Evolutionary conservation across 2,329 filamentous ascomycete genomes (phyloP).

Genomic region (Aspergillus pseudonomiae): DNA sequence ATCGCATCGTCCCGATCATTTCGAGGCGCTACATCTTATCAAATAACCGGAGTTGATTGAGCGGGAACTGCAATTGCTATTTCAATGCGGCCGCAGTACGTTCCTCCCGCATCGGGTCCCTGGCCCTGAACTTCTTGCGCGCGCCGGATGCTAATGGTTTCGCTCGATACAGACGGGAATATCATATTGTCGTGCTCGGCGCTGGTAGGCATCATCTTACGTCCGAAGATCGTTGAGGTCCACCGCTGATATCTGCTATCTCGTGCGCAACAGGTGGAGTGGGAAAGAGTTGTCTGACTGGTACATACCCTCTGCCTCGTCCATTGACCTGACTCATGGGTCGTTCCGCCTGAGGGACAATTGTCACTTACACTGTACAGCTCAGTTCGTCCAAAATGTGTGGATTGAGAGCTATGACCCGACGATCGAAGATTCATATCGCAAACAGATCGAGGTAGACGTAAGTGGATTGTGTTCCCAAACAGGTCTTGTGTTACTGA

Average conservation of each 20-base stretch:
- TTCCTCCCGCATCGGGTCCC: conserved; percentile 18
- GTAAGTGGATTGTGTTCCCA: conserved; percentile 57
- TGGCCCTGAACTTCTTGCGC: background rate
- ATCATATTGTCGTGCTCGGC: conserved; percentile 80
- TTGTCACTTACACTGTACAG: conserved; percentile 48
- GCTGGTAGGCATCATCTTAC: conserved; percentile 58
- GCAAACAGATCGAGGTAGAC: conserved; percentile 87
- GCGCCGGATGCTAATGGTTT: conserved; percentile 24
- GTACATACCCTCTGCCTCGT: conserved; percentile 52
- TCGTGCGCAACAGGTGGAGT: conserved; percentile 68
- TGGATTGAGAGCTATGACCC: conserved; percentile 93
- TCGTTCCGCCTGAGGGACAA: conserved; percentile 20
- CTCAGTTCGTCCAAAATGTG: conserved; percentile 91
- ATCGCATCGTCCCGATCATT: background rate
- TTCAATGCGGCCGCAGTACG: conserved; percentile 43
- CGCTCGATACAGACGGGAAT: conserved; percentile 63
- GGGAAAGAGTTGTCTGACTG: conserved; percentile 89
- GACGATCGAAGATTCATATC: conserved; percentile 85
- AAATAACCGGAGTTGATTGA: background rate
- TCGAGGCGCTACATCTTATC: background rate
- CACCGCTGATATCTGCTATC: conserved; percentile 22
- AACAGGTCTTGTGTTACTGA: conserved; percentile 33
- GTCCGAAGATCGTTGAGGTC: background rate
- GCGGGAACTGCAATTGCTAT: conserved; percentile 10
- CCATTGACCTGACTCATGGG: background rate